Evolutionary conservation across 768 basidiomycete genomes (phyloP).

Genomic region (Serendipita sp.): DNA sequence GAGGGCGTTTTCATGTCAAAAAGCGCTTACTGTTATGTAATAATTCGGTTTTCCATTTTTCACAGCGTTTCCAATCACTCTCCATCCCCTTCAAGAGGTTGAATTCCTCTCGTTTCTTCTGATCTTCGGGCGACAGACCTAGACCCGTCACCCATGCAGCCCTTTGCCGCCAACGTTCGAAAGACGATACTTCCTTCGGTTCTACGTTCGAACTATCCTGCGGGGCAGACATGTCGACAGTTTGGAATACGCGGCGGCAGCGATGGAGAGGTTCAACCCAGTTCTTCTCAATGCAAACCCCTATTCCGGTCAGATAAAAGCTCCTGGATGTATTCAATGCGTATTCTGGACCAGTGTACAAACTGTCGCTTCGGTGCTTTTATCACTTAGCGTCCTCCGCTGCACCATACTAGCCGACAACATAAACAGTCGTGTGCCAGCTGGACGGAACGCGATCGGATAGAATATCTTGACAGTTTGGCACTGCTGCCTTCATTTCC

Average conservation of each 20-base stretch:
- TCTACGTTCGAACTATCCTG: not conserved
- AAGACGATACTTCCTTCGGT: slow-evolving; percentile 15
- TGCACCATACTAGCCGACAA: too few species aligned
- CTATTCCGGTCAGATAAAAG: too few species aligned
- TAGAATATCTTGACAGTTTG: too few species aligned
- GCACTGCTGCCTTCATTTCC: too few species aligned
- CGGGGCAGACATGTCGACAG: not conserved
- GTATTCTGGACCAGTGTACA: too few species aligned
- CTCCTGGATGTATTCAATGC: too few species aligned
- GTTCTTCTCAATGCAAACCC: not conserved
- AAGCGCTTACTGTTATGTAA: slow-evolving; percentile 47
- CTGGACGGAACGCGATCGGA: too few species aligned
- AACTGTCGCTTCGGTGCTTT: too few species aligned
- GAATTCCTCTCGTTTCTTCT: slow-evolving; percentile 14
- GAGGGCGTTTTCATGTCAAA: not conserved
- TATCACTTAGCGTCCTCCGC: too few species aligned
- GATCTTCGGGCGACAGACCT: slow-evolving; percentile 31
- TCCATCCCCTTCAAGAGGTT: slow-evolving; percentile 21
- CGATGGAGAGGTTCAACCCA: not conserved
- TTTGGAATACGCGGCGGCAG: not conserved
- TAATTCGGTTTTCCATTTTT: slow-evolving; percentile 51
- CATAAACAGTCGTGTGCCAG: too few species aligned
- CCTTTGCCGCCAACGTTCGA: slow-evolving; percentile 36
- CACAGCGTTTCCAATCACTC: slow-evolving; percentile 33
- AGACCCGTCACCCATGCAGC: slow-evolving; percentile 35